Evolutionary conservation across 371 early-diverging fungal genomes (phyloP).

Genomic region (Chytridiales sp.): DNA sequence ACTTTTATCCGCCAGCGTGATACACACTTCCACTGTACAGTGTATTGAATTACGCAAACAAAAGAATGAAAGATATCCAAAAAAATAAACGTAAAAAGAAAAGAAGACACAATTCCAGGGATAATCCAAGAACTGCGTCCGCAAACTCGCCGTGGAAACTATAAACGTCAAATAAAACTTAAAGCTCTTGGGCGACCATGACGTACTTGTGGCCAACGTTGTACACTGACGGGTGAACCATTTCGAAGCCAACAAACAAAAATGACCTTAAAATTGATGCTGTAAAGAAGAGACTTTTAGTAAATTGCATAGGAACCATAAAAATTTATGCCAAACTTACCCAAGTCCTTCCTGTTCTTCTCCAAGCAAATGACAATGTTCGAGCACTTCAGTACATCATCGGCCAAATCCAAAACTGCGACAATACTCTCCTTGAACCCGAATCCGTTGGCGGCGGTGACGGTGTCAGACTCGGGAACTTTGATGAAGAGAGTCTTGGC

Average conservation of each 20-base stretch:
- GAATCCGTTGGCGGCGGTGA: conserved; percentile 7
- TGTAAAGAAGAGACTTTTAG: conserved; percentile 15
- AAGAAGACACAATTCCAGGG: conserved; percentile 18
- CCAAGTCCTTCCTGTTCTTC: conserved; percentile 24
- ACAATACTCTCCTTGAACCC: conserved; percentile 27
- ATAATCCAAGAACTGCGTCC: too few species aligned
- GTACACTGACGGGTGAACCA: conserved; percentile 36
- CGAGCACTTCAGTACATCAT: conserved; percentile 21
- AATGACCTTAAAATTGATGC: conserved; percentile 24
- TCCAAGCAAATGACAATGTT: conserved; percentile 34
- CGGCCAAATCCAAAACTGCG: conserved; percentile 35
- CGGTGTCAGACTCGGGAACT: conserved; percentile 10
- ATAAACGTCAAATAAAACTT: conserved; percentile 12
- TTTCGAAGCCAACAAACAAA: conserved; percentile 38
- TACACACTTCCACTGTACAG: neutral
- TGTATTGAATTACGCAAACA: neutral
- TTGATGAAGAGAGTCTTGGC: conserved; percentile 20
- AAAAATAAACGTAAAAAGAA: conserved; percentile 7
- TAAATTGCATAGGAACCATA: neutral
- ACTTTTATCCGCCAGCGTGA: conserved; percentile 84
- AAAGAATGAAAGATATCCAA: neutral
- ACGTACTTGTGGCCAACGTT: conserved; percentile 16
- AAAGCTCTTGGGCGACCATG: conserved; percentile 19
- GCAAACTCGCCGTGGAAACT: too few species aligned
- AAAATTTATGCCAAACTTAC: conserved; percentile 23